Evolutionary conservation across 2,329 filamentous ascomycete species (phyloP), one percentile per base, ranked within the genome.

Genomic region (Fusarium solani-melongenae): DNA sequence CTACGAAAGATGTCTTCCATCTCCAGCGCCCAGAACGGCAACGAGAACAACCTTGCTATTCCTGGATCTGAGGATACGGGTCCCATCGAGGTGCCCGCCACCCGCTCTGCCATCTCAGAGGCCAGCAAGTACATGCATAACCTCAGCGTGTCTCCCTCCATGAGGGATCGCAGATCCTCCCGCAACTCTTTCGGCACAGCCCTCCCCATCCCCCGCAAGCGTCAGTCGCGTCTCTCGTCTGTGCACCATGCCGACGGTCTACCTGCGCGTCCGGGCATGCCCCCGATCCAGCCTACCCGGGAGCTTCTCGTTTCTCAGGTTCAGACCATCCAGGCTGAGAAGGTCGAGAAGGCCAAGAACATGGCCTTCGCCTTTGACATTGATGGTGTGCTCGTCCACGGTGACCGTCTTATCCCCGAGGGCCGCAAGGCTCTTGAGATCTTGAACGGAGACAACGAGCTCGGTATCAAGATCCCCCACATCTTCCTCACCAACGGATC

Each of bases 401-500:
- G 92, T 70, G 91, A 93, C 11, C 90, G 91, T 73, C 92, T 94
- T 6, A 91, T 98, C 56, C 92, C 94, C 3, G 92, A 93, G 60
- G 95, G 95, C 5, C 86, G 89, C 3, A 87, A 93, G 77, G 88
- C 94, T 5, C 88, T 98, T 11, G 84, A 85, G 39, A 92, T 91
- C 77, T 90, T 98, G n/a, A 91, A 95, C 77, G 83, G 88, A 44
- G 87, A 94, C 79, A 86, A 89, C 60, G 91, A 94, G 84, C 89
- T 94, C 58, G 92, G 92, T 69, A 93, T 94, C 85, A 93, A 92
- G 87, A 94, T 94, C 61, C 95, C 95, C 2, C 97, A 96, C 85
- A 96, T 98, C 79, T 88, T 98, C 34, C 88, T 98, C 71, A 98
- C 95, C 73, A 98, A 98, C 83, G 95, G 95, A 76, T 96, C 95